Percentiles rank a stretch among this genome's conserved stretches.
phyloP scores from a whole-genome alignment of 2,329 filamentous ascomycete species.

The Beauveria australis region DNA sequence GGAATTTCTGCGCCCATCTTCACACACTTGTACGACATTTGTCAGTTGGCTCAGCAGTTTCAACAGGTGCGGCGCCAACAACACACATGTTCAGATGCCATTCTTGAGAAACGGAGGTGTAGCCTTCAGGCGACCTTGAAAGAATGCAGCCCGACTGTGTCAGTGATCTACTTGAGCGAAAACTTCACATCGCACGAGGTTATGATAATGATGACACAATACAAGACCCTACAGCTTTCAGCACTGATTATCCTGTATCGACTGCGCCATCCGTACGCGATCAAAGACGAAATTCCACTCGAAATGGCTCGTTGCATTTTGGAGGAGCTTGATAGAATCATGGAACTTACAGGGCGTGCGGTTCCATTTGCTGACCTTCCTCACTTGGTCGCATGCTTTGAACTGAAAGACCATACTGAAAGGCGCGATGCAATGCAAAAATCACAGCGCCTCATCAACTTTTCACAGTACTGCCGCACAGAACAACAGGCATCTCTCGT shows the following conservation, averaged over 20 bases:
- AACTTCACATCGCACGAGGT: constrained; percentile 5
- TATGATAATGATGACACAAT: constrained; percentile 5
- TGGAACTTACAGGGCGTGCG: constrained; percentile 6
- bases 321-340: constrained; percentile 3
- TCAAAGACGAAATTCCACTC: not conserved
- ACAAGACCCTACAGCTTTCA: not conserved
- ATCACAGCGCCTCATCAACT: constrained; percentile 6
- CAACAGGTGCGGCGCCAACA: not conserved
- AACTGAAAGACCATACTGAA: not conserved
- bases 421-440: constrained; percentile 1
- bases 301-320: constrained; percentile 3
- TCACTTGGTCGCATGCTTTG: constrained; percentile 11
- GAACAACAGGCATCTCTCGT: constrained; percentile 7
- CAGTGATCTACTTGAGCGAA: not conserved
- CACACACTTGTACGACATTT: constrained; percentile 9
- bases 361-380: constrained; percentile 10
- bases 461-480: constrained; percentile 7
- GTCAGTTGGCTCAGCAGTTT: constrained; percentile 1
- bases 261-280: constrained; percentile 8
- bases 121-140: not conserved
- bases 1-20: constrained; percentile 11
- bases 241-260: constrained; percentile 7
- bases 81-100: not conserved
- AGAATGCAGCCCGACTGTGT: not conserved
- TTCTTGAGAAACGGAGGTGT: not conserved